These are phyloP conservation scores for Geotrichum aggregatum DNA, from an alignment of 1,139 yeast species.

Conservation along the genomic window DNA sequence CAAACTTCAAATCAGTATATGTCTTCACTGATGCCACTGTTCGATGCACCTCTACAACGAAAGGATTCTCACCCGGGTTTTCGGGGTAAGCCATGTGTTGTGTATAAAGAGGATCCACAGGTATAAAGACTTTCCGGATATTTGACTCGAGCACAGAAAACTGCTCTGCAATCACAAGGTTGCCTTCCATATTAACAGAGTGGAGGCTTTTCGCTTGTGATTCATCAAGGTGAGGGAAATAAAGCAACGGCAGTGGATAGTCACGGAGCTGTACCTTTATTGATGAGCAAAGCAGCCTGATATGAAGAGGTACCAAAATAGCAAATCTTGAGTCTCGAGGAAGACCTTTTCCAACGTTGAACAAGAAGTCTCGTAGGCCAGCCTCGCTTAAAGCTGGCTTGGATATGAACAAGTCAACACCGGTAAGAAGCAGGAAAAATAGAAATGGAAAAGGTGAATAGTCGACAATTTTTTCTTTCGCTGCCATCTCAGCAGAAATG, in stretches of 20 bases:
- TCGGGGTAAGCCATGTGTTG: constrained; percentile 15
- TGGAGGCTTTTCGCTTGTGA: constrained; percentile 37
- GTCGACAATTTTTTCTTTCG: constrained; percentile 53
- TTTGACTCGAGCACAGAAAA: constrained; percentile 46
- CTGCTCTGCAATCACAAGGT: constrained; percentile 54
- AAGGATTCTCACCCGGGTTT: constrained; percentile 36
- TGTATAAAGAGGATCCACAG: constrained; percentile 49
- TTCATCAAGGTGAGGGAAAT: constrained; percentile 40
- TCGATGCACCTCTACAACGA: constrained; percentile 64
- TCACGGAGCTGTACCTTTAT: constrained; percentile 58
- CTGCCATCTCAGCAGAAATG: constrained; percentile 44
- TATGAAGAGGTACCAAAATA: constrained; percentile 58
- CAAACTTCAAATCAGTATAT: constrained; percentile 57
- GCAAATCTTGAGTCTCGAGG: constrained; percentile 70
- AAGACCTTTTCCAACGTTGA: constrained; percentile 75
- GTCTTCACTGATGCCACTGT: constrained; percentile 75
- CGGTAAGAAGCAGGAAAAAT: constrained; percentile 52
- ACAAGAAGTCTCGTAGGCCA: constrained; percentile 56
- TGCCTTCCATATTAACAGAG: constrained; percentile 44
- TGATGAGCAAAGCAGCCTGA: constrained; percentile 49
- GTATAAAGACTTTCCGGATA: constrained; percentile 60
- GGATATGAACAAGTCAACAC: constrained; percentile 51
- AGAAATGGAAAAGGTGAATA: constrained; percentile 63
- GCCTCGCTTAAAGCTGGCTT: constrained; percentile 55
- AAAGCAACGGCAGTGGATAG: constrained; percentile 58